phyloP scores from a whole-genome alignment of 2,329 filamentous ascomycete species.

The Sporothrix curviconia region DNA sequence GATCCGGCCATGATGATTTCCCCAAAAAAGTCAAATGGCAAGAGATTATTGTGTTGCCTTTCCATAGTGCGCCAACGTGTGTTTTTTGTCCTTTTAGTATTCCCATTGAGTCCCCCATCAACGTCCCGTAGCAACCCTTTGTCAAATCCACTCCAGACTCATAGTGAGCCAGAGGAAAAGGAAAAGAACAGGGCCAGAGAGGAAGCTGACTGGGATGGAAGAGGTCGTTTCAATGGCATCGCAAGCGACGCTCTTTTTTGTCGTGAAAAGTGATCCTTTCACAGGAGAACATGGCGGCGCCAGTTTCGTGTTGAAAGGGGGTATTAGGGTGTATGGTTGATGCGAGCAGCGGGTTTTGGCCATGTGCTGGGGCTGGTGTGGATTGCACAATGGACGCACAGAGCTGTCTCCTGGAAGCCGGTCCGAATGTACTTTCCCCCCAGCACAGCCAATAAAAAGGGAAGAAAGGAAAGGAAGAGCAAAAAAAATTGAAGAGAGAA shows the following conservation, averaged over 20 bases:
- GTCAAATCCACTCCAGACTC: too few species aligned
- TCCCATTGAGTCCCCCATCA: not conserved
- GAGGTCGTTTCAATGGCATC: not conserved
- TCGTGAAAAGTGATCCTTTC: too few species aligned
- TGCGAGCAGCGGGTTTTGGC: not conserved
- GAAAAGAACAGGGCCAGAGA: too few species aligned
- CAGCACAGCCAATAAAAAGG: not conserved
- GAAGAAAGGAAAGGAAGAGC: not conserved
- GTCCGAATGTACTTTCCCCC: not conserved
- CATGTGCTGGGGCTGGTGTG: not conserved
- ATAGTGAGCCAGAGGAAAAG: too few species aligned
- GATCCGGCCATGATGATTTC: not conserved
- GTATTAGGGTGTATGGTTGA: slow-evolving; percentile 6
- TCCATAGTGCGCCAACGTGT: not conserved
- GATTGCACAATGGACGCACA: not conserved
- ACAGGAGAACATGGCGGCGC: too few species aligned
- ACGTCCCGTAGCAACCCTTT: too few species aligned
- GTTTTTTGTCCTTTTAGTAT: not conserved
- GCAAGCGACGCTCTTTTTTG: not conserved
- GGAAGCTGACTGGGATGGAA: too few species aligned
- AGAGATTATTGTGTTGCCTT: not conserved
- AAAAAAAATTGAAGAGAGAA: too few species aligned
- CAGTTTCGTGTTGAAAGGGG: too few species aligned
- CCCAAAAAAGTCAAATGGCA: not conserved
- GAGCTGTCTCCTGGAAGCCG: slow-evolving; percentile 8